Evolutionary conservation across 2,329 filamentous ascomycete species (phyloP), one percentile per base, ranked within the genome.

Genomic region (Colletotrichum endophyticum): DNA sequence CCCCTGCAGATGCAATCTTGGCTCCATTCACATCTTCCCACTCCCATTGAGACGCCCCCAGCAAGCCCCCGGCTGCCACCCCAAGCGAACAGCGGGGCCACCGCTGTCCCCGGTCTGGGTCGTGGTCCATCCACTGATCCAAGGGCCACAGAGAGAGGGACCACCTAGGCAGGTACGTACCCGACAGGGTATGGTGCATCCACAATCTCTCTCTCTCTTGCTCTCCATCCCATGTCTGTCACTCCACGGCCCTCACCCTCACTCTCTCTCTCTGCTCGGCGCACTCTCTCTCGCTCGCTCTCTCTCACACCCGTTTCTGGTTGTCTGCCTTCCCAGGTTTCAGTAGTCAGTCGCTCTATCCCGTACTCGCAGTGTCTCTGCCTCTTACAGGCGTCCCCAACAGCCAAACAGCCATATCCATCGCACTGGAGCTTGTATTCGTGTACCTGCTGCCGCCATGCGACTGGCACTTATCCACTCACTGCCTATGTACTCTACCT

Each of bases 21-120:
- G 70, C 73, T 64, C 70, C 70, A 73, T 69, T 73, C 64, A 64
- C 68, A 56, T 69, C 44, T 73, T 67, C 28, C 69, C 73, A 73
- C 73, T 67, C 56, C 73, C 70, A 68, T 68, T 63, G 63, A 64
- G 63, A 73, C 73, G 36, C 61, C 61, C 44, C 68, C 25, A 70
- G 57, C 68, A 61, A 56, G 59, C 59, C 30, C 59, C 59, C 19
- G 32, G 59, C 59, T 63, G 59, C 32, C 53, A 53, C 25, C 34
- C 62, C 44, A 53, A 25, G 44, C 44, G n/a, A 22, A 53, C 44
- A 53, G 44, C 44, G 44, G n/a, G n/a, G 44, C 70, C 70, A 66
- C 19, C 70, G 63, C 73, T 68, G 68, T 72, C 69, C 73, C 67
- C 67, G 30, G 69, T 56, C 69, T 39, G 28, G 72, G 72, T 61